A percentile compares a stretch with the other conserved stretches of the same genome.
phyloP scores from a whole-genome alignment of 129 eudicot species.

The Silybum marianum region DNA sequence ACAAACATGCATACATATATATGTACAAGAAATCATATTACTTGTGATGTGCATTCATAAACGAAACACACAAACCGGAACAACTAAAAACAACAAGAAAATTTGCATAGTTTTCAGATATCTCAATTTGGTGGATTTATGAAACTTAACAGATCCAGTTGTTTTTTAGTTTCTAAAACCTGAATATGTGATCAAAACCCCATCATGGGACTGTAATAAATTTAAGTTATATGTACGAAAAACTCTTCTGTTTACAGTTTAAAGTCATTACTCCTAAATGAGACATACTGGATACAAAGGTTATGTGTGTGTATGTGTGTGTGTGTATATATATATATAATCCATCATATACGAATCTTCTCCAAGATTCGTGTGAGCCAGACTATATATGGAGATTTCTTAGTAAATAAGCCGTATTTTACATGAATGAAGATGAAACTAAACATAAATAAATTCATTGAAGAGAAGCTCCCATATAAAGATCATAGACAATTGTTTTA shows the following conservation, averaged over 20 bases:
- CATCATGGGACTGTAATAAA: too few species aligned
- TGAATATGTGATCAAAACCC: too few species aligned
- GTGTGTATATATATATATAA: too few species aligned
- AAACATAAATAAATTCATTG: background rate
- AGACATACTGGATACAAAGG: background rate
- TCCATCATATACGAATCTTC: background rate
- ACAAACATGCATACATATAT: background rate
- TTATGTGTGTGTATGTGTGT: too few species aligned
- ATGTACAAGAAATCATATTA: constrained; percentile 6
- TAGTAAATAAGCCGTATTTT: background rate
- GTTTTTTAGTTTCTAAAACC: background rate
- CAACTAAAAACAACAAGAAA: background rate
- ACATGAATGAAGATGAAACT: background rate
- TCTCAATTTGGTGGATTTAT: background rate
- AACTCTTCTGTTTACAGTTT: background rate
- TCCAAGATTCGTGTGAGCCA: background rate
- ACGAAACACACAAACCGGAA: background rate
- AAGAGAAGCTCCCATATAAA: too few species aligned
- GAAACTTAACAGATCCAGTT: background rate
- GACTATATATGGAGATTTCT: background rate
- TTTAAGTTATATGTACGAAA: background rate
- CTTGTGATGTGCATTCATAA: constrained; percentile 4
- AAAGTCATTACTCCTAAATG: background rate
- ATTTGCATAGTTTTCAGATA: background rate
- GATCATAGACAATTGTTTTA: background rate